Conservation (phyloP, 352 stramenopile species). For the Phytophthora sp. region DNA sequence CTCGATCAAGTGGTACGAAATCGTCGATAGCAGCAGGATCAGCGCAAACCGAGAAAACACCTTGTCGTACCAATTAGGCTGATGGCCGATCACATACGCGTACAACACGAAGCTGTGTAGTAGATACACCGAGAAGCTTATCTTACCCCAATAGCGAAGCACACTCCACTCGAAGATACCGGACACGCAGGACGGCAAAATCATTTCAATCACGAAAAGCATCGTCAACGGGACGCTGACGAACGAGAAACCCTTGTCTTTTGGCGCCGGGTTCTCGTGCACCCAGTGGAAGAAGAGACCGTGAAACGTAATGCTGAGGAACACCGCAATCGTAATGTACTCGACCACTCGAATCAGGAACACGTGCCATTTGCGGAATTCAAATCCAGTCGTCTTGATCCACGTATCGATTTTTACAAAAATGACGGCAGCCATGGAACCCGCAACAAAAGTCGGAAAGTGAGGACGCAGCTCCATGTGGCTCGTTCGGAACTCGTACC, state of each 20-base stretch:
- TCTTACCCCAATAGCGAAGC: slow-evolving; percentile 47
- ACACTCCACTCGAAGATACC: slow-evolving; percentile 44
- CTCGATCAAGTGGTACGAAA: slow-evolving; percentile 50
- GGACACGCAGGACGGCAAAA: slow-evolving; percentile 36
- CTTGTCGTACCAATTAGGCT: slow-evolving; percentile 35
- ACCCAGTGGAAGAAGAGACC: slow-evolving; percentile 45
- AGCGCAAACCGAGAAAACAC: slow-evolving; percentile 38
- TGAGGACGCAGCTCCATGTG: slow-evolving; percentile 35
- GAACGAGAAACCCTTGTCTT: slow-evolving; percentile 30
- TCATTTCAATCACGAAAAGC: slow-evolving; percentile 46
- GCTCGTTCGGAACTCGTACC: slow-evolving; percentile 23
- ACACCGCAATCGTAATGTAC: slow-evolving; percentile 22
- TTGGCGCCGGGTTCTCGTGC: slow-evolving; percentile 22
- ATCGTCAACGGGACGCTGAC: slow-evolving; percentile 33
- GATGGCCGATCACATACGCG: slow-evolving; percentile 7
- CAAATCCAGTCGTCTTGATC: slow-evolving; percentile 23
- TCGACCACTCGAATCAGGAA: slow-evolving; percentile 30
- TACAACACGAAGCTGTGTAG: slow-evolving; percentile 52
- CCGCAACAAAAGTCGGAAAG: slow-evolving; percentile 40
- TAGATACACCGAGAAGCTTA: slow-evolving; percentile 53
- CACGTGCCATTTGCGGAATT: slow-evolving; percentile 25
- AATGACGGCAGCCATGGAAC: slow-evolving; percentile 42
- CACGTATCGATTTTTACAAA: slow-evolving; percentile 30
- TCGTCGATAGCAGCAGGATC: slow-evolving; percentile 33
- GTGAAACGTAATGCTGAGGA: slow-evolving; percentile 38